phyloP scores from a whole-genome alignment of 768 basidiomycete genomes.

The Boletus insuetus region DNA sequence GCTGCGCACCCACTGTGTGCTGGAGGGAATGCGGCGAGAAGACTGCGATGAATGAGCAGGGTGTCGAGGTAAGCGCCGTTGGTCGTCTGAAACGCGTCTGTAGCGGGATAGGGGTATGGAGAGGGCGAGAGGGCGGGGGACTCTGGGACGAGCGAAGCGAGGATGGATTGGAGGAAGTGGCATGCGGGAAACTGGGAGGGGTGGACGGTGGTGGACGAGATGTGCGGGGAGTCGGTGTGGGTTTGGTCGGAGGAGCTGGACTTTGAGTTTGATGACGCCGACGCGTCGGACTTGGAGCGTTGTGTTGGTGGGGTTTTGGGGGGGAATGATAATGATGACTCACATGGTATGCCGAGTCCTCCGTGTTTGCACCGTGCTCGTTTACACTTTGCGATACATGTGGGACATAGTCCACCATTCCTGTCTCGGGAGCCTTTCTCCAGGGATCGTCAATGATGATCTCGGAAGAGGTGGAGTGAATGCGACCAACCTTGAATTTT shows the following conservation, averaged over 20 bases:
- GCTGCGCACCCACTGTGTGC: slow-evolving; percentile 64
- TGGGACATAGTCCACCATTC: slow-evolving; percentile 20
- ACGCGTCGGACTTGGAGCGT: slow-evolving; percentile 40
- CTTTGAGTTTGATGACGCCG: slow-evolving; percentile 44
- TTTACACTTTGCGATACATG: slow-evolving; percentile 33
- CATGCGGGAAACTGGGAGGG: slow-evolving; percentile 44
- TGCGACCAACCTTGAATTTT: slow-evolving; percentile 30
- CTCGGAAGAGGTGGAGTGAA: not conserved
- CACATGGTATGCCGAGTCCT: slow-evolving; percentile 46
- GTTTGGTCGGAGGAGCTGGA: slow-evolving; percentile 34
- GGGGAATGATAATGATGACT: slow-evolving; percentile 3
- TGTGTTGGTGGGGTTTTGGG: not conserved
- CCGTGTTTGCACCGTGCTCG: slow-evolving; percentile 43
- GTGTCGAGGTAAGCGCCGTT: slow-evolving; percentile 75
- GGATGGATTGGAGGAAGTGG: slow-evolving; percentile 60
- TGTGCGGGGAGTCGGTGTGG: slow-evolving; percentile 14
- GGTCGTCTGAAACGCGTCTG: slow-evolving; percentile 46
- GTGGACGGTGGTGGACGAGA: slow-evolving; percentile 11
- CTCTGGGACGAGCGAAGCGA: slow-evolving; percentile 49
- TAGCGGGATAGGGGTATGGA: slow-evolving; percentile 31
- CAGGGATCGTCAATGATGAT: slow-evolving; percentile 23
- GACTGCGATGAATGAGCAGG: slow-evolving; percentile 75
- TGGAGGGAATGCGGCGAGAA: slow-evolving; percentile 57
- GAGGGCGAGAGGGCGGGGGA: slow-evolving; percentile 34
- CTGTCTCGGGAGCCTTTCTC: slow-evolving; percentile 33